Conservation (phyloP, 139 green algal species). For the Tetradesmus lagerheimii region DNA sequence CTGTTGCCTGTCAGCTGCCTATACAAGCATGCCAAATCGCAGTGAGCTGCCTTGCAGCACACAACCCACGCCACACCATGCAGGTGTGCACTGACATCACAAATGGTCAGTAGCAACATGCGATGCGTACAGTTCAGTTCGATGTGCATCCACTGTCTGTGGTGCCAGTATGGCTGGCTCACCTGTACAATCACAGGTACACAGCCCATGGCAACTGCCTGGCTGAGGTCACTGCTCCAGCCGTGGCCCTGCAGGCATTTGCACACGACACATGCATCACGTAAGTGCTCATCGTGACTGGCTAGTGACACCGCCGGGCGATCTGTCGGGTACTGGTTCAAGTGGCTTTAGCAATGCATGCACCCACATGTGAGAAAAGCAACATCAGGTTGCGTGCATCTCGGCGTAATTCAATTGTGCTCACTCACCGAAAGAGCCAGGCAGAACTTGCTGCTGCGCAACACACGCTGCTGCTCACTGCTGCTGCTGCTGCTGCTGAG, state of each 20-base stretch:
- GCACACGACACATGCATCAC: not conserved
- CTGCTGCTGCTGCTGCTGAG: constrained; percentile 25
- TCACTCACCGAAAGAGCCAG: constrained; percentile 43
- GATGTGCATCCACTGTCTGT: not conserved
- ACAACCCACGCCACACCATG: too few relatives aligned
- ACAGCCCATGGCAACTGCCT: constrained; percentile 56
- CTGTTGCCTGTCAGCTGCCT: too few relatives aligned
- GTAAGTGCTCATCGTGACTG: not conserved
- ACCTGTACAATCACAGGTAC: constrained; percentile 70
- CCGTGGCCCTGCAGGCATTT: constrained; percentile 43
- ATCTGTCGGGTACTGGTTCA: too few relatives aligned
- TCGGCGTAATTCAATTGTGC: too few relatives aligned
- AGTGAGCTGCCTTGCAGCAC: too few relatives aligned
- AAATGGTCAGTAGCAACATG: constrained; percentile 19
- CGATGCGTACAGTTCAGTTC: not conserved
- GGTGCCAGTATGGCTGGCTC: not conserved
- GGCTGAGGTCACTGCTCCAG: constrained; percentile 58
- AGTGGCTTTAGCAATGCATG: too few relatives aligned
- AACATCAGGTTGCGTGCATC: too few relatives aligned
- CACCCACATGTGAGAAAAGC: too few relatives aligned
- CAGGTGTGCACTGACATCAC: too few relatives aligned
- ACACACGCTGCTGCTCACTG: constrained; percentile 6
- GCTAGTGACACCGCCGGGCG: too few relatives aligned
- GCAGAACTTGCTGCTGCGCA: constrained; percentile 59
- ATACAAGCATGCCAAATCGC: too few relatives aligned